Base-by-base conservation (phyloP, 768 basidiomycete genomes). In the Lenzites betulinus region DNA sequence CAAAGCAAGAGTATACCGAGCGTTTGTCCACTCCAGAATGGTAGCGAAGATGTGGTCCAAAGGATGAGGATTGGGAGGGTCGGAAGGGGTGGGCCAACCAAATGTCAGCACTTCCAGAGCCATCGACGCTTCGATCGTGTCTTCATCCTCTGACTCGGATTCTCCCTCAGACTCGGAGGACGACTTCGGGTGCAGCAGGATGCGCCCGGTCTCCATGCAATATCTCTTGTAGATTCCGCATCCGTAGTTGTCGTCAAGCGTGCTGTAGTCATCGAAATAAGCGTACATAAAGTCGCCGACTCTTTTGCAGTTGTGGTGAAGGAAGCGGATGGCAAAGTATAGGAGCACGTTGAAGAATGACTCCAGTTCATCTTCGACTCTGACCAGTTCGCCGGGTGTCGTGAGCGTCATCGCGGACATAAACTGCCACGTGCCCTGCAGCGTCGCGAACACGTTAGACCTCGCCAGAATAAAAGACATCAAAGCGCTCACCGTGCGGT, bases 341-440 rank as follows among this genome's bases (percentile, higher is more conserved):
- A 60, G 51, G 3, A 60, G 35, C 13, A 54, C 46, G 52, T 60
- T 52, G 47, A 60, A 60, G 46, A 60, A 48, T 2, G 59, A 60
- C 46, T 60, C 59, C 25, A 60, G 52, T 36, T 60, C 59, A 47
- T 60, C 59, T 7, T 38, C 51, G 20, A 60, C 22, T 2, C 35
- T 12, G 20, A 60, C 49, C 16, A 9, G 11, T n/a, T 54, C 48
- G 6, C 7, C 18, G 18, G n/a, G 46, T 9, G 23, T 11, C 9
- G 42, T 28, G n/a, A 48, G 28, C 1, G 47, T 52, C 20, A 23
- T 30, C 2, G 39, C 59, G 7, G 59, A 60, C 46, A 53, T 30
- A 39, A 60, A 60, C 39, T 54, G 59, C 59, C 59, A 60, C 7
- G 59, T 60, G 15, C 59, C 59, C 59, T 60, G 38, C 1, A 28